Conservation (phyloP, 2,329 filamentous ascomycete species). For the Bipolaris victoriae region DNA sequence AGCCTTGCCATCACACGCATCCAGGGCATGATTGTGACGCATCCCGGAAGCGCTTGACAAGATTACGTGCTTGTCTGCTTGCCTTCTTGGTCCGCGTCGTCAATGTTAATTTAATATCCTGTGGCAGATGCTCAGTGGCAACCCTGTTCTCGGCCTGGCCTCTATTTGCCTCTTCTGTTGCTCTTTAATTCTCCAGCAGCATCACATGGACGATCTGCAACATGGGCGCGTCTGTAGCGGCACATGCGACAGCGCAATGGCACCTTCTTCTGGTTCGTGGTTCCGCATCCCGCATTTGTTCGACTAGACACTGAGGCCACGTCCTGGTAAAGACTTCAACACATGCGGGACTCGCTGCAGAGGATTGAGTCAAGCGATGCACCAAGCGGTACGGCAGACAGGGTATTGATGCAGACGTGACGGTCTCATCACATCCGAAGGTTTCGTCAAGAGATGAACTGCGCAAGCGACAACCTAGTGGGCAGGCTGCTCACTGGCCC, state of each 20-base stretch:
- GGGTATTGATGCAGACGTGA: constrained; percentile 24
- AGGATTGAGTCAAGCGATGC: constrained; percentile 12
- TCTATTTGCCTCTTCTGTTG: constrained; percentile 16
- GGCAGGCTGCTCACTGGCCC: constrained; percentile 23
- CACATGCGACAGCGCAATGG: constrained; percentile 39
- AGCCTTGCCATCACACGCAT: constrained; percentile 4
- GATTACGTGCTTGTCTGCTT: constrained; percentile 4
- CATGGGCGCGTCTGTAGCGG: constrained; percentile 32
- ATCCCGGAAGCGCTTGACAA: constrained; percentile 11
- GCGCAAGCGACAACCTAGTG: constrained; percentile 19
- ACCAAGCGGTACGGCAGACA: constrained; percentile 16
- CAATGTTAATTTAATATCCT: constrained; percentile 32
- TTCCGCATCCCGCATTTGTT: not conserved
- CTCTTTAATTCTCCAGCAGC: constrained; percentile 19
- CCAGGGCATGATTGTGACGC: constrained; percentile 1
- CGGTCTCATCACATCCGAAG: constrained; percentile 26
- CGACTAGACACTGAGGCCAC: not conserved
- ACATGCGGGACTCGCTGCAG: constrained; percentile 7
- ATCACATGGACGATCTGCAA: constrained; percentile 29
- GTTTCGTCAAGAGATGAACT: constrained; percentile 23
- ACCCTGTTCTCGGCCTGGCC: constrained; percentile 22
- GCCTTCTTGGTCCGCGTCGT: constrained; percentile 16
- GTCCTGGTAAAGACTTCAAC: not conserved
- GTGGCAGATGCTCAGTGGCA: constrained; percentile 26
- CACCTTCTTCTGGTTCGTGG: constrained; percentile 32